A percentile compares a stretch with the other conserved stretches of the same genome.
Conservation (phyloP, 768 basidiomycete genomes). For the Nevesoporus exiguus region DNA sequence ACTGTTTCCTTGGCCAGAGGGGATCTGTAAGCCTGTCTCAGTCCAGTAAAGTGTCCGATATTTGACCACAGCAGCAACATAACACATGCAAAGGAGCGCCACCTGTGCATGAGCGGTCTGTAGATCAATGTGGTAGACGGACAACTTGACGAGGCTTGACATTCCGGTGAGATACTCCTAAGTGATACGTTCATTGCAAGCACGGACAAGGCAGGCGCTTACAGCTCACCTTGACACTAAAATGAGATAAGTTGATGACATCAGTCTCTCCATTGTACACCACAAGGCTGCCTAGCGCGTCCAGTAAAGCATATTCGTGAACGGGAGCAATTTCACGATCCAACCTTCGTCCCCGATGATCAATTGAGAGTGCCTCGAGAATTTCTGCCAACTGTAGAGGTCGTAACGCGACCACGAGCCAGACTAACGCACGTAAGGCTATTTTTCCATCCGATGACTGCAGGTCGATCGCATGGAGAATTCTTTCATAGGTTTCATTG, state of each 20-base stretch:
- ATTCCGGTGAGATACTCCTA: slow-evolving; percentile 9
- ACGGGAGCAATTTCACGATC: neutral
- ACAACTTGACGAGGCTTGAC: neutral
- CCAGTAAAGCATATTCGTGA: neutral
- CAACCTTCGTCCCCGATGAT: neutral
- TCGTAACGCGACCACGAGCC: slow-evolving; percentile 14
- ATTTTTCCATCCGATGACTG: neutral
- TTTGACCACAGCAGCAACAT: neutral
- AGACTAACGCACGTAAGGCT: slow-evolving; percentile 5
- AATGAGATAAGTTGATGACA: slow-evolving; percentile 13
- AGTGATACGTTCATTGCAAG: neutral
- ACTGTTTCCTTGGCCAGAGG: neutral
- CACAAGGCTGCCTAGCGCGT: slow-evolving; percentile 15
- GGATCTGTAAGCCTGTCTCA: neutral
- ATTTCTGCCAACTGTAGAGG: slow-evolving; percentile 6
- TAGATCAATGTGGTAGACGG: neutral
- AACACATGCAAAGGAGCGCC: slow-evolving; percentile 1
- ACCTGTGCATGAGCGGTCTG: neutral
- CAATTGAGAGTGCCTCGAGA: slow-evolving; percentile 11
- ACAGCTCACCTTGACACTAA: slow-evolving; percentile 13
- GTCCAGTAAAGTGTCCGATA: neutral
- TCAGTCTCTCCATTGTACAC: neutral
- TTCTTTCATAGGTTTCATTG: slow-evolving; percentile 18
- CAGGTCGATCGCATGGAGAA: slow-evolving; percentile 5
- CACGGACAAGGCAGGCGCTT: neutral